Evolutionary conservation across 108 stramenopile species (phyloP), one percentile per base, ranked within the genome.

Genomic region (Skeletonema grethae): DNA sequence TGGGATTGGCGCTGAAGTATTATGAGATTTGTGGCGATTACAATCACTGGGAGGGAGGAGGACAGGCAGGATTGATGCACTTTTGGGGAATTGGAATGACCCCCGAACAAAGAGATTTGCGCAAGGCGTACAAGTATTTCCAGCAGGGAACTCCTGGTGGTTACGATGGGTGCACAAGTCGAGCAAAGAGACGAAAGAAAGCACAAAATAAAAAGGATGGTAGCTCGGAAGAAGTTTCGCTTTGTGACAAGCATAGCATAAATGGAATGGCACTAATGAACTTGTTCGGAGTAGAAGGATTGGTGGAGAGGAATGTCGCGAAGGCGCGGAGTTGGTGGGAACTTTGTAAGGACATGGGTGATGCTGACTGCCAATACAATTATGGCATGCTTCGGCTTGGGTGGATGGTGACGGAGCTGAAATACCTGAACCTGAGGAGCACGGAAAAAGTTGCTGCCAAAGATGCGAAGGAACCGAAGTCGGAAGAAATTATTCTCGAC

Each of bases 351-450:
- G 87, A 93, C 57, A 65, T 86, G 48, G 91, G 89, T 16, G 85
- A 87, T 81, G 32, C 73, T 7, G 94, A 95, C 79, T 89, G 91
- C 8, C 46, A 43, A 53, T 95, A 90, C 79, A 88, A 95, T 74
- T 80, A 90, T 15, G 91, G 89, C 57, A 91, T 93, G 91, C 74
- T 95, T 74, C 84, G 81, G 55, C 70, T 95, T 50, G 94, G 94
- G 22, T 95, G 91, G 91, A 92, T 90, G 79, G 75, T 86, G 32
- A 71, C 83, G 15, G 87, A 89, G 18, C 32, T 87, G 35, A 18
- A 75, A n/a, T 81, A 84, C 32, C 46, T 72, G 24, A 48, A 84
- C 32, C 46, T 72, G 24, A 56, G 58, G 1, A 15, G 32, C 2
- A 65, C 28, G 12, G 24, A 31, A 53, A 36, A 41, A 43, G 28